These are phyloP conservation scores for Magnolia changhungtana DNA, from an alignment of 164 flowering plant species.

Conservation along the genomic window DNA sequence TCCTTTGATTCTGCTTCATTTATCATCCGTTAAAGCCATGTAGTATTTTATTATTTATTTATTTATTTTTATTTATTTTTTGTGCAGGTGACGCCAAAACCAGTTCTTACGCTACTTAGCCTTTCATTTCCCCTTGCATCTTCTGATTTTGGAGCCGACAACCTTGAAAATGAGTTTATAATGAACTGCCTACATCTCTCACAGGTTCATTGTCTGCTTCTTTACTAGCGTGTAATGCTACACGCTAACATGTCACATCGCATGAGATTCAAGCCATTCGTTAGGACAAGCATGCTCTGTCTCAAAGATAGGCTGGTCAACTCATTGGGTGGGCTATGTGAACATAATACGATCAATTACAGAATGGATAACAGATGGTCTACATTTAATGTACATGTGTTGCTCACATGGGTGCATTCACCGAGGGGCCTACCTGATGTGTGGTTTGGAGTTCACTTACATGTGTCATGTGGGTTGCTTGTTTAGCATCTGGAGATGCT, in stretches of 20 bases:
- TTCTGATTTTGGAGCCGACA: conserved; percentile 88
- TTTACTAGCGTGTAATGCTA: background rate
- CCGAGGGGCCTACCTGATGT: too few species aligned
- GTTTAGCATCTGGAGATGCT: background rate
- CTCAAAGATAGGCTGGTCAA: too few species aligned
- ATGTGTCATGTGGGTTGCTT: background rate
- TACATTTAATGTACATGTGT: too few species aligned
- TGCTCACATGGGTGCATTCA: too few species aligned
- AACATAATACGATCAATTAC: too few species aligned
- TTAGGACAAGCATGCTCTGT: too few species aligned
- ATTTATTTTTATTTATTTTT: background rate
- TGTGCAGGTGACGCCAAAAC: conserved; percentile 80
- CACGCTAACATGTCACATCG: background rate
- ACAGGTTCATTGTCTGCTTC: conserved; percentile 43
- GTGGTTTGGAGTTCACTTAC: background rate
- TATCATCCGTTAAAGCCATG: background rate
- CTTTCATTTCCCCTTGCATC: conserved; percentile 83
- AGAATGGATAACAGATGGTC: background rate
- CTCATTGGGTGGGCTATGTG: too few species aligned
- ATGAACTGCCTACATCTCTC: conserved; percentile 57
- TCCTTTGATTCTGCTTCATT: background rate
- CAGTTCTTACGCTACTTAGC: conserved; percentile 64
- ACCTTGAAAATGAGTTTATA: conserved; percentile 89
- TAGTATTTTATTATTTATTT: too few species aligned
- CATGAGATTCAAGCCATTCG: background rate